phyloP scores from a whole-genome alignment of 2,329 filamentous ascomycete genomes.

The Phoma sp. region DNA sequence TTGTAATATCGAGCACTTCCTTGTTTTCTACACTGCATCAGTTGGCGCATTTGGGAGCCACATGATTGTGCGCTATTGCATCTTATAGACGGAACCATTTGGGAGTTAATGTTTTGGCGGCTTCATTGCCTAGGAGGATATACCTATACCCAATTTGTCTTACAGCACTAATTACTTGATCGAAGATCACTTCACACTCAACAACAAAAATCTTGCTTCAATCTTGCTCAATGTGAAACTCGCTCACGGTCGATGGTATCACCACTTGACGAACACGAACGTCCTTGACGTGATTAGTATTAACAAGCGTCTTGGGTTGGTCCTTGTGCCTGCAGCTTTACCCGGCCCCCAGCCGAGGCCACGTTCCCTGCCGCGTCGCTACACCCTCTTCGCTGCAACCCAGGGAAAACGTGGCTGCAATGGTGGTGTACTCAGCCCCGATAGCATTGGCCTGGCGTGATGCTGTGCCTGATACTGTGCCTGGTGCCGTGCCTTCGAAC shows the following conservation, averaged over 20 bases:
- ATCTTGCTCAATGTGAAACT: conserved; percentile 11
- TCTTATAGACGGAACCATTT: conserved; percentile 21
- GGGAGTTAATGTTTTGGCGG: conserved; percentile 32
- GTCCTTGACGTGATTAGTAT: background rate
- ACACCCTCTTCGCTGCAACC: conserved; percentile 8
- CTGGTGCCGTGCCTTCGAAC: no score
- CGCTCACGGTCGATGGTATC: background rate
- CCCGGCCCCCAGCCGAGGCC: conserved; percentile 15
- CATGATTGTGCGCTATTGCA: conserved; percentile 25
- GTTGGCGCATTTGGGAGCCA: conserved; percentile 36
- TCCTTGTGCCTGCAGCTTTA: conserved; percentile 15
- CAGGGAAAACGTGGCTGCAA: conserved; percentile 11
- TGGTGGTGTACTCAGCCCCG: conserved; percentile 15
- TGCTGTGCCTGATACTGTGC: conserved; percentile 8
- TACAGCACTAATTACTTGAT: conserved; percentile 19
- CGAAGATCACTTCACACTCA: conserved; percentile 14
- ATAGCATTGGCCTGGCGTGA: conserved; percentile 18
- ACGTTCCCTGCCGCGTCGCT: conserved; percentile 11
- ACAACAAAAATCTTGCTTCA: background rate
- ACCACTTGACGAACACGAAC: conserved; percentile 2
- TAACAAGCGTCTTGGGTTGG: conserved; percentile 6
- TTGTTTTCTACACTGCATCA: conserved; percentile 42
- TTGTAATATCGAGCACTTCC: conserved; percentile 48
- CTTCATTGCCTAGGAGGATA: conserved; percentile 33
- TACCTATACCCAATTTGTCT: conserved; percentile 26